Evolutionary conservation across 2,329 filamentous ascomycete genomes (phyloP).

Genomic region (Aspergillus tubingensis): DNA sequence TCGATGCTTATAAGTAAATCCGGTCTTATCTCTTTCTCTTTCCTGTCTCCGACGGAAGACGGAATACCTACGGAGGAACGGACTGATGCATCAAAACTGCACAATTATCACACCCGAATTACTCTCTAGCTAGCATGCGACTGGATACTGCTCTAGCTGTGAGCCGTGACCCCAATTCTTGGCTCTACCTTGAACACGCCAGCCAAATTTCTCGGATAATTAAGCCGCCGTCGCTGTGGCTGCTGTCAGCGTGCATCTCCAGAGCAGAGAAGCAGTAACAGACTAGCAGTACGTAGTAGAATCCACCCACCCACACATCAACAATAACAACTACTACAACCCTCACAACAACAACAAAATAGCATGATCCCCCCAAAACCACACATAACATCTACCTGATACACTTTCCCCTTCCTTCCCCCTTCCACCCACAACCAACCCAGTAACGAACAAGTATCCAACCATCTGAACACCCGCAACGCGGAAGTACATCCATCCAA

Average conservation of each 20-base stretch:
- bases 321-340: not conserved
- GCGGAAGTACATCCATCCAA: not conserved
- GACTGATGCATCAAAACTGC: not conserved
- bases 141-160: not conserved
- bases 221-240: not conserved
- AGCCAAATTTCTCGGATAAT: not conserved
- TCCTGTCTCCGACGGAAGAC: not conserved
- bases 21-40: not conserved
- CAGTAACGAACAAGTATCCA: not conserved
- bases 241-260: slow-evolving; percentile 1
- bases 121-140: too few relatives aligned
- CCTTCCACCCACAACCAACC: not conserved
- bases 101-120: too few relatives aligned
- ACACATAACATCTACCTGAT: not conserved
- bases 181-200: not conserved
- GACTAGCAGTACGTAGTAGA: not conserved
- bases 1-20: not conserved
- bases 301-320: not conserved
- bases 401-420: not conserved
- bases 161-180: not conserved
- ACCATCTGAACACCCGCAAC: not conserved
- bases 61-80: not conserved
- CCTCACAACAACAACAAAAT: not conserved
- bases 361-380: not conserved
- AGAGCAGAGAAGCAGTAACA: not conserved